Percentiles rank a stretch among this genome's conserved stretches.
Evolutionary conservation across 257 asterid genomes (phyloP).

Genomic region (Solanum peruvianum): DNA sequence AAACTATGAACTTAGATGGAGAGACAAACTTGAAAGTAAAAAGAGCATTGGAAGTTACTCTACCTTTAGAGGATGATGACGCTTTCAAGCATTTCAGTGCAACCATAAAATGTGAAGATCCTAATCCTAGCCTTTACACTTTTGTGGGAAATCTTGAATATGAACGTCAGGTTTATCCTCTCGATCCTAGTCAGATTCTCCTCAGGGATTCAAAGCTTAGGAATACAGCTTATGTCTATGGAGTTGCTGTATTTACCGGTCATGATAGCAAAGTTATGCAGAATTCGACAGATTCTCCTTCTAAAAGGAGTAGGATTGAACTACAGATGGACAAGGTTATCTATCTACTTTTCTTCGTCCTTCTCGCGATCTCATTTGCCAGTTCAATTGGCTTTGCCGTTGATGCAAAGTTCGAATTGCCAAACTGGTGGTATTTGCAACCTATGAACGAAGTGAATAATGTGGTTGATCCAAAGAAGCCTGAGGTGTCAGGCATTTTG

Average conservation of each 20-base stretch:
- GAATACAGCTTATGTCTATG: conserved; percentile 69
- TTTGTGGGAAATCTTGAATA: conserved; percentile 81
- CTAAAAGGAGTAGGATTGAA: conserved; percentile 83
- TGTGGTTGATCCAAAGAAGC: conserved; percentile 49
- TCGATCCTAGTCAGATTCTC: conserved; percentile 88
- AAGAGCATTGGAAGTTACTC: conserved; percentile 59
- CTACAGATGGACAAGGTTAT: conserved; percentile 87
- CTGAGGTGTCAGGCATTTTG: conserved; percentile 51
- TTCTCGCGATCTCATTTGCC: conserved; percentile 52
- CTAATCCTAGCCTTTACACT: conserved; percentile 76
- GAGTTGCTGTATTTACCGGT: conserved; percentile 83
- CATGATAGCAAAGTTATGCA: conserved; percentile 95
- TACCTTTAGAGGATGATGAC: conserved; percentile 46
- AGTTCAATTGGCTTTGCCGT: conserved; percentile 71
- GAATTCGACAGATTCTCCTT: conserved; percentile 80
- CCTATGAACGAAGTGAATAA: conserved; percentile 37
- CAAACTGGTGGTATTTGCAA: conserved; percentile 83
- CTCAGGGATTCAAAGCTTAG: conserved; percentile 93
- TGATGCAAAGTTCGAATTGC: conserved; percentile 59
- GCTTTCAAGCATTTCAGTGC: conserved; percentile 67
- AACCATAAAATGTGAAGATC: conserved; percentile 76
- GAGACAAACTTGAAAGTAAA: conserved; percentile 94
- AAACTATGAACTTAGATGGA: conserved; percentile 94
- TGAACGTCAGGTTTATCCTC: conserved; percentile 48
- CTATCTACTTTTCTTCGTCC: conserved; percentile 68